A percentile compares a stretch with the other conserved stretches of the same genome.
Conservation (phyloP, 2,329 filamentous ascomycete genomes). For the Polytolypa hystricis region DNA sequence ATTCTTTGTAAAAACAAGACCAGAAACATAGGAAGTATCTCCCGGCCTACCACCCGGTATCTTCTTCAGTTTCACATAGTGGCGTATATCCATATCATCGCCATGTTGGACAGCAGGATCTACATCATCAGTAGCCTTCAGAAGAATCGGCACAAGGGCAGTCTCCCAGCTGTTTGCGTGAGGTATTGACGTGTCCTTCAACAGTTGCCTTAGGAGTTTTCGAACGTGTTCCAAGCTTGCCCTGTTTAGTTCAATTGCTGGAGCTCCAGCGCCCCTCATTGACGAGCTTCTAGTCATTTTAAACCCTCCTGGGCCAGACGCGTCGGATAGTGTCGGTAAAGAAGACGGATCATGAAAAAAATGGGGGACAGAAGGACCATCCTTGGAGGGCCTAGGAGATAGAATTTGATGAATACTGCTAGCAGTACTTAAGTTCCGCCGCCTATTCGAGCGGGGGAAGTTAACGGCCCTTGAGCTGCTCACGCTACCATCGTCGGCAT, state of each 20-base stretch:
- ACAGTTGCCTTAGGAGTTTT: constrained; percentile 69
- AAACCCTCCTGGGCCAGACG: constrained; percentile 34
- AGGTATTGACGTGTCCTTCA: constrained; percentile 64
- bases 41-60: constrained; percentile 81
- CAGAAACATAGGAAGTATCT: constrained; percentile 93
- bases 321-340: constrained; percentile 33
- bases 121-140: constrained; percentile 87
- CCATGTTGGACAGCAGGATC: constrained; percentile 81
- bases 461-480: constrained; percentile 48
- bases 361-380: constrained; percentile 33
- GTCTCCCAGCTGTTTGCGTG: constrained; percentile 75
- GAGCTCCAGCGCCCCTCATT: constrained; percentile 61
- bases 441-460: constrained; percentile 52
- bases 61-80: constrained; percentile 96
- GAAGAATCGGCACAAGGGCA: constrained; percentile 76
- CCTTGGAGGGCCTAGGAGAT: constrained; percentile 60
- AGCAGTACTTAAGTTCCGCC: constrained; percentile 73
- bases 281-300: constrained; percentile 68
- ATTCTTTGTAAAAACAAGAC: constrained; percentile 95
- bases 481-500: constrained; percentile 54
- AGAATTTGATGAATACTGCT: constrained; percentile 60
- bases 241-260: constrained; percentile 72
- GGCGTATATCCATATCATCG: constrained; percentile 92
- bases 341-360: constrained; percentile 28
- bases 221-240: constrained; percentile 83